A percentile compares a stretch with the other conserved stretches of the same genome.
These are phyloP conservation scores for Fusarium sp. DNA, from an alignment of 2,329 filamentous ascomycete genomes.

Conservation along the genomic window DNA sequence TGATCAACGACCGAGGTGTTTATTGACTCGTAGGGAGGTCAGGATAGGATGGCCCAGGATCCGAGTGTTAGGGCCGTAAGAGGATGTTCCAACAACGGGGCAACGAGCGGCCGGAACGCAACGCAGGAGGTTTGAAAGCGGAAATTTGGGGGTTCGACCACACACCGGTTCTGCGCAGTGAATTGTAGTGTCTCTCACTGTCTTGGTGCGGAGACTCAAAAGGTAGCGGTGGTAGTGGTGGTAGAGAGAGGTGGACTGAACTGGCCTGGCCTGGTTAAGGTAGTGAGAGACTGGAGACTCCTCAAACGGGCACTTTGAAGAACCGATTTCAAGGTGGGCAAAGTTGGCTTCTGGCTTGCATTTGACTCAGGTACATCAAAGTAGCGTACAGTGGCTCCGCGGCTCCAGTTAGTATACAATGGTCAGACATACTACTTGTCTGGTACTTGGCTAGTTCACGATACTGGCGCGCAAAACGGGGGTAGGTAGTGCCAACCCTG, in stretches of 20 bases:
- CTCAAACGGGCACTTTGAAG: conserved; percentile 18
- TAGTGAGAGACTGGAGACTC: conserved; percentile 30
- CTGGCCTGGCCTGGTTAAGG: conserved; percentile 25
- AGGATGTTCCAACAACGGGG: conserved; percentile 27
- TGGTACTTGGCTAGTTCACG: conserved; percentile 17
- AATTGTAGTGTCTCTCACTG: conserved; percentile 25
- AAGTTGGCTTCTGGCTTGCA: conserved; percentile 33
- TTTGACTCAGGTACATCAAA: conserved; percentile 7
- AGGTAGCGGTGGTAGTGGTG: conserved; percentile 34
- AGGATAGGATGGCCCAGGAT: conserved; percentile 20
- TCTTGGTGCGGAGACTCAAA: conserved; percentile 37
- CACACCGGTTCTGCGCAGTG: conserved; percentile 15
- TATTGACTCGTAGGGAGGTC: conserved; percentile 24
- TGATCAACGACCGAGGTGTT: conserved; percentile 20
- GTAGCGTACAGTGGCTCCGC: not conserved
- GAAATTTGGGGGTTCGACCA: conserved; percentile 34
- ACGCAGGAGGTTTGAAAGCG: conserved; percentile 30
- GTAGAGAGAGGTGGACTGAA: conserved; percentile 27
- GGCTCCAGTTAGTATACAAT: not conserved
- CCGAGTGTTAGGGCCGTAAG: conserved; percentile 24
- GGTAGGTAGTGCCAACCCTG: conserved; percentile 25
- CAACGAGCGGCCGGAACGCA: conserved; percentile 27
- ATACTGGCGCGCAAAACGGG: conserved; percentile 23
- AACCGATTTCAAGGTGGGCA: conserved; percentile 32
- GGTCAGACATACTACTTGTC: not conserved